Conservation (phyloP, 768 basidiomycete genomes). For the Lentinula sp. region DNA sequence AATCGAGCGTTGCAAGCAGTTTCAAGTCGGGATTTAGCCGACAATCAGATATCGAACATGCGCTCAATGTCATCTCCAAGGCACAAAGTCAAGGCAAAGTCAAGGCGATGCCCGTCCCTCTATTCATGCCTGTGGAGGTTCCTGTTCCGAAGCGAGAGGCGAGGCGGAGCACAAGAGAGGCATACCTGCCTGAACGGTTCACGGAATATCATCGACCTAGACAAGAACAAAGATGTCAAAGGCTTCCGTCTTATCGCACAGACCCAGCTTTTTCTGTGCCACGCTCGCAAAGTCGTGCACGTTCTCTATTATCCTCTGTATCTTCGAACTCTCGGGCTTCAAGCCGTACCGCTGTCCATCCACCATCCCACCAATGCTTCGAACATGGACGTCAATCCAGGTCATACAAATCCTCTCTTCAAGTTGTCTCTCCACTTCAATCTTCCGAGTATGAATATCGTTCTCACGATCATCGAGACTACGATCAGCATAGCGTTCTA, state of each 20-base stretch:
- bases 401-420: neutral
- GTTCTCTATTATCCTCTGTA: neutral
- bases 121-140: slow-evolving; percentile 4
- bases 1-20: neutral
- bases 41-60: slow-evolving; percentile 7
- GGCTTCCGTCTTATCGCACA: neutral
- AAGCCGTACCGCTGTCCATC: neutral
- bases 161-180: slow-evolving; percentile 1
- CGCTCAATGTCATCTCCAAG: slow-evolving; percentile 1
- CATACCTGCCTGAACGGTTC: neutral
- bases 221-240: neutral
- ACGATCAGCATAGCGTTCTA: neutral
- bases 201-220: neutral
- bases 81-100: neutral
- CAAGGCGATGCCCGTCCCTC: slow-evolving; percentile 2
- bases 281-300: neutral
- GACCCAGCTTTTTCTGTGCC: neutral
- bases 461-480: neutral
- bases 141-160: neutral
- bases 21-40: slow-evolving; percentile 1
- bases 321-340: neutral
- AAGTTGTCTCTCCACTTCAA: neutral
- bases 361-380: neutral
- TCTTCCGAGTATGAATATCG: neutral
- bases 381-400: neutral